Base-by-base conservation (phyloP, 495 filamentous ascomycete species). In the Xanthoparmelia taractica region DNA sequence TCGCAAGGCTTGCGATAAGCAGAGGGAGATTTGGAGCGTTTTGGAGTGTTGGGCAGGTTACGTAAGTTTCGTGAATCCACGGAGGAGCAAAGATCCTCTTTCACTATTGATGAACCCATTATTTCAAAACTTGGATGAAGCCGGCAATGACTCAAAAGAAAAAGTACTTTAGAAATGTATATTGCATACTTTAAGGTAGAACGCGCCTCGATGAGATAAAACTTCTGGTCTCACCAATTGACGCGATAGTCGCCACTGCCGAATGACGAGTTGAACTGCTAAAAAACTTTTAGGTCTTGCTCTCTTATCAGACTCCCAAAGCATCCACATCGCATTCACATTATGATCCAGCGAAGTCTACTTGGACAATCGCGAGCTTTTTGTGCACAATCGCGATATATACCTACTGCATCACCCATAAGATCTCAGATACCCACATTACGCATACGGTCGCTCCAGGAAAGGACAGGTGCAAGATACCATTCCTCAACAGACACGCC, bases 321-420 rank as follows among this genome's bases (percentile, higher is more conserved):
- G 18, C 60, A 12, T 52, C 25, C 12, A 20, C 25, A 15, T 8
- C 31, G n/a, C 18, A 38, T 54, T 12, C 17, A 36, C 63, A 63
- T n/a, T 12, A 70, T 70, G 68, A 70, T 70, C n/a, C 61, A 55
- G 54, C 47, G 66, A 67, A 54, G 59, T n/a, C 29, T 68, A 47
- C 43, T 68, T 15, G 50, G 66, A 56, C 59, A 63, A 37, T 33
- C 62, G n/a, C 59, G 48, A 57, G 33, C 40, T 18, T 25, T 50
- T 0, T 54, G 25, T 36, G 36, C 38, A 48, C 37, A 38, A 40
- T 36, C 50, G 23, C 50, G 18, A 1, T 25, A 45, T 11, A 54
- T 10, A 36, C 13, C 43, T 18, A 43, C 48, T 23, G 58, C 50
- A 7, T 47, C 60, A 37, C 20, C 20, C 15, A 45, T 54, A n/a